phyloP scores from a whole-genome alignment of 805 yeast genomes.

The Saturnispora sekii region DNA sequence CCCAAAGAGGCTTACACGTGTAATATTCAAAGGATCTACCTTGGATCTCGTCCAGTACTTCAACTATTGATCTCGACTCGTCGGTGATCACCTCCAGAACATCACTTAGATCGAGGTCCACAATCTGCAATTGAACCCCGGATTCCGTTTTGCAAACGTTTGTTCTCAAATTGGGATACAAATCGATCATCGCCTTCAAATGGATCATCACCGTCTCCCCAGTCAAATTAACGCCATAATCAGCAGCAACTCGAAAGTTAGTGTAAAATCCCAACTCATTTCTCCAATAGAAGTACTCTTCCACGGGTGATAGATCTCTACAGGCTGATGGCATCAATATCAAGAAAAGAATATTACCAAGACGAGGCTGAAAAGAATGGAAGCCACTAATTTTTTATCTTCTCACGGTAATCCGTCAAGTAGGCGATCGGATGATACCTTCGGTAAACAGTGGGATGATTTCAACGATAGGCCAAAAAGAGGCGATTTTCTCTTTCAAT shows the following conservation, averaged over 20 bases:
- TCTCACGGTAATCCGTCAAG: no score
- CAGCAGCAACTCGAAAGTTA: slow-evolving; percentile 8
- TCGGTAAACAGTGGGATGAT: no score
- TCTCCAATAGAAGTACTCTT: slow-evolving; percentile 11
- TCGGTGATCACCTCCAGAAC: slow-evolving; percentile 14
- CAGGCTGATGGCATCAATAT: neutral
- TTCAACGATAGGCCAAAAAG: no score
- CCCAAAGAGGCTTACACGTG: slow-evolving; percentile 15
- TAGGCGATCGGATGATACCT: no score
- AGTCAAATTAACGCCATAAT: neutral
- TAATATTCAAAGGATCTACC: neutral
- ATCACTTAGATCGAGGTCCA: slow-evolving; percentile 8
- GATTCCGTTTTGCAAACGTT: neutral
- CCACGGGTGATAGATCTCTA: slow-evolving; percentile 6
- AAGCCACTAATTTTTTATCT: neutral
- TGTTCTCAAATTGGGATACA: slow-evolving; percentile 1
- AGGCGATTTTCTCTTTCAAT: no score
- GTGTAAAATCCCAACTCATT: slow-evolving; percentile 6
- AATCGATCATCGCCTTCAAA: slow-evolving; percentile 8
- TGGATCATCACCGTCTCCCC: slow-evolving; percentile 3
- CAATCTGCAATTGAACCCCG: neutral
- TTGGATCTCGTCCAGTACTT: slow-evolving; percentile 5
- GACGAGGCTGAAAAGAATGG: neutral
- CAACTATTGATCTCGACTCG: slow-evolving; percentile 1
- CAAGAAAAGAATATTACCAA: neutral